phyloP scores from a whole-genome alignment of 2,329 filamentous ascomycete genomes.

The Claviceps capensis region DNA sequence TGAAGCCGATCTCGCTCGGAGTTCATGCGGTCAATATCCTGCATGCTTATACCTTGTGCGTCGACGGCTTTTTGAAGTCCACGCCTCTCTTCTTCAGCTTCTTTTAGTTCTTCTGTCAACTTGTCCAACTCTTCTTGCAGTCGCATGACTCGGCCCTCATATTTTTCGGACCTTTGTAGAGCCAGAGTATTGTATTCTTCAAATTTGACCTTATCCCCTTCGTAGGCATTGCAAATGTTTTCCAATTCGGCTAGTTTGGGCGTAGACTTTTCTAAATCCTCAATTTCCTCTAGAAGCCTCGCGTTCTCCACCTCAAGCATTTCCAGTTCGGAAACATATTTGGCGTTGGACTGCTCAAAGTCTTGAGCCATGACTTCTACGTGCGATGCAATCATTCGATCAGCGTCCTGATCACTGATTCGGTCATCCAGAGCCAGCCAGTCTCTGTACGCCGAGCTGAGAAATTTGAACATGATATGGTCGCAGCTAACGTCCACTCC shows the following conservation, averaged over 20 bases:
- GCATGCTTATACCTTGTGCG: conserved; percentile 85
- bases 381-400: conserved; percentile 67
- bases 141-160: conserved; percentile 65
- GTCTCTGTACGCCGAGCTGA: conserved; percentile 80
- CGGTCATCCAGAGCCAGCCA: conserved; percentile 92
- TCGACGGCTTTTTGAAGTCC: conserved; percentile 77
- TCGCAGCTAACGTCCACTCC: conserved; percentile 82
- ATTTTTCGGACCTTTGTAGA: conserved; percentile 75
- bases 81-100: conserved; percentile 70
- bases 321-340: conserved; percentile 71
- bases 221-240: conserved; percentile 81
- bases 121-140: conserved; percentile 81
- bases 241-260: conserved; percentile 75
- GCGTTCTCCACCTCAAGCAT: conserved; percentile 78
- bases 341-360: conserved; percentile 74
- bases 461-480: conserved; percentile 85
- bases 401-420: conserved; percentile 70
- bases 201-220: conserved; percentile 89
- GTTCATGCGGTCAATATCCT: conserved; percentile 98
- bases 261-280: conserved; percentile 75
- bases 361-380: conserved; percentile 75
- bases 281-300: conserved; percentile 69
- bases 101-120: conserved; percentile 57
- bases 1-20: conserved; percentile 88
- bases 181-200: conserved; percentile 86